phyloP scores from a whole-genome alignment of 192 early-diverging fungal genomes.

The Cetraspora pellucida region DNA sequence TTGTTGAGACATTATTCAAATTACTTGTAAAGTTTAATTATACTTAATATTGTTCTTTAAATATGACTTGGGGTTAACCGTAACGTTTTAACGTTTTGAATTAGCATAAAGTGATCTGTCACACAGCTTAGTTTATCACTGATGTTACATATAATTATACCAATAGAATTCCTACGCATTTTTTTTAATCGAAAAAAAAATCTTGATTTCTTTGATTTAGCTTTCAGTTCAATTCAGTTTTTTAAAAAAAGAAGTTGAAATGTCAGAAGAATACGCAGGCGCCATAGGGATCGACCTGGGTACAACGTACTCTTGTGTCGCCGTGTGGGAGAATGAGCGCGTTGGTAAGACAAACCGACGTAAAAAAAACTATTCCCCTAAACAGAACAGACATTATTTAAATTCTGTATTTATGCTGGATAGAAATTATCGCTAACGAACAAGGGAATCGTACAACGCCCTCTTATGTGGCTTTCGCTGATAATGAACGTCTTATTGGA shows the following conservation, averaged over 20 bases:
- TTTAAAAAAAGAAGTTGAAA: not conserved
- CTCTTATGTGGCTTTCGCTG: constrained; percentile 84
- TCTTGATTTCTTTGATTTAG: no score
- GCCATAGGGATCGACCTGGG: constrained; percentile 93
- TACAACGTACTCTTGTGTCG: constrained; percentile 89
- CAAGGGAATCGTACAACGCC: constrained; percentile 89
- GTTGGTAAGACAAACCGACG: constrained; percentile 30
- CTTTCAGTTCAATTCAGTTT: no score
- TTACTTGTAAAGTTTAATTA: no score
- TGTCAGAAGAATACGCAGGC: constrained; percentile 45
- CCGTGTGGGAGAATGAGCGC: constrained; percentile 65
- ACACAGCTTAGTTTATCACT: no score
- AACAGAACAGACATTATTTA: not conserved
- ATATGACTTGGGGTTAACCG: no score
- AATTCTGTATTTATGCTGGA: not conserved
- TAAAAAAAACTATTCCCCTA: not conserved
- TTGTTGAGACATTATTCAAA: not conserved
- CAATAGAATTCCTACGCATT: no score
- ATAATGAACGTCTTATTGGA: constrained; percentile 79
- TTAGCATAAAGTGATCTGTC: no score
- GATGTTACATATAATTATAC: no score
- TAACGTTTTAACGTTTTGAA: no score
- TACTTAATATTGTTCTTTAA: no score
- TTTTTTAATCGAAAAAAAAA: no score
- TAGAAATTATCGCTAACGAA: constrained; percentile 83